Base-by-base conservation (phyloP, 1,139 yeast species). In the Pichia sp. region DNA sequence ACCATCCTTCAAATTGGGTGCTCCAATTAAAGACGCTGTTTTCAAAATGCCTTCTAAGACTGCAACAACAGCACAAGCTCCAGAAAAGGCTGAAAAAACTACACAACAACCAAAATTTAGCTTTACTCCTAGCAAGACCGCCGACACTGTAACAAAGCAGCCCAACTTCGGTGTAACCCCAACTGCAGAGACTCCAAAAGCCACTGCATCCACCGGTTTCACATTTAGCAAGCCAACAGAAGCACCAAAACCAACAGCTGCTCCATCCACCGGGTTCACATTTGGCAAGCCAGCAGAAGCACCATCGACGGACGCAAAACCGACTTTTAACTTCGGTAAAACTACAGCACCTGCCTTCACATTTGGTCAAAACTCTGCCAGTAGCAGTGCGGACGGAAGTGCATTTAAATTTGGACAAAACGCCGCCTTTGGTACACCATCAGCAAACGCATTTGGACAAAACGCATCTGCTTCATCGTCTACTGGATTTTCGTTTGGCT, bases 1-100 rank as follows among this genome's bases (percentile, higher is more conserved):
- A 4, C 90, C 90, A 27, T 64, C 74, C 11, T 83, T 83, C 56
- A 70, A 72, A 4, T 73, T 80, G 52, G 75, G 75, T 46, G 62
- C 51, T 1, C 51, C 54, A 47, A 44, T 56, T 23, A 38, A 51
- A 36, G 64, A 58, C 31, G 41, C 56, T 36, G 61, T 47, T 27
- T 61, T 58, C 44, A 54, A 52, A 29, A 55, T 61, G 23, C 38
- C 39, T 5, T n/a, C 26, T 10, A 10, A 39, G 9, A 11, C 42
- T 10, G 44, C 23, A 16, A 16, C 23, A 16, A 16, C 23, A 16
- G 23, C 23, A 16, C 23, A 16, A 16, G 23, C 23, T 16, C 23
- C 34, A 27, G 39, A 37, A 31, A 39, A 42, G 7, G 38, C 38
- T 7, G 43, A 31, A 2, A 31, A 45, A 29, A 16, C 41, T 11